Evolutionary conservation across 2,329 filamentous ascomycete genomes (phyloP).

Genomic region (Aspergillus fijiensis): DNA sequence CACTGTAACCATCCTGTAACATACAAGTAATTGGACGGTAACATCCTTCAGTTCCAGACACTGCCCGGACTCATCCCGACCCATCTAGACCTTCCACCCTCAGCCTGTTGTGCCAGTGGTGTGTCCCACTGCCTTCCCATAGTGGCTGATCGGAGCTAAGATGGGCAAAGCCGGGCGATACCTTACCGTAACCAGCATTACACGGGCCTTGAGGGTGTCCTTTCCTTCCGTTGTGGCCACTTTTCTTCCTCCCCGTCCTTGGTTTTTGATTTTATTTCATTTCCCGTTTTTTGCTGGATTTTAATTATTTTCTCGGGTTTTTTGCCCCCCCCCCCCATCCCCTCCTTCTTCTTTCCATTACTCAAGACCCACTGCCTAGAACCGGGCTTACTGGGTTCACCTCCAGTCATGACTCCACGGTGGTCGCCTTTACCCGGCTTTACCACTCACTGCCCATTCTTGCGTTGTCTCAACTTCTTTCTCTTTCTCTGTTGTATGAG

Average conservation of each 20-base stretch:
- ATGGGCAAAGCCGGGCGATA: slow-evolving; percentile 11
- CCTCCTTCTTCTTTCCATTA: neutral
- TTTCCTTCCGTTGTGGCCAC: slow-evolving; percentile 3
- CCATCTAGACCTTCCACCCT: slow-evolving; percentile 20
- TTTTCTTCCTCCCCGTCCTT: neutral
- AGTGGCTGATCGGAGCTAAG: slow-evolving; percentile 23
- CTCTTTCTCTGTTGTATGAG: no score
- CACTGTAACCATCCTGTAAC: neutral
- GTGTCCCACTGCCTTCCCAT: slow-evolving; percentile 1
- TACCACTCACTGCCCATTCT: neutral
- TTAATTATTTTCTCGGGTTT: neutral
- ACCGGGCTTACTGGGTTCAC: neutral
- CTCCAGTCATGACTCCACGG: neutral
- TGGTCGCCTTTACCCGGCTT: neutral
- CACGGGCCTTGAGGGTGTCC: slow-evolving; percentile 15
- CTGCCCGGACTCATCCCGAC: slow-evolving; percentile 10
- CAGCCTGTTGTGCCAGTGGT: neutral
- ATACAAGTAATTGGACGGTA: neutral
- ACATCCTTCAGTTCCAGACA: slow-evolving; percentile 7
- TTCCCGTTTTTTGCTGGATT: neutral
- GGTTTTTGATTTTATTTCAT: neutral
- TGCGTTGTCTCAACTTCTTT: no score
- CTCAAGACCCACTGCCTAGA: neutral
- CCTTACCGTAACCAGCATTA: slow-evolving; percentile 20
- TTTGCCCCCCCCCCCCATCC: neutral